Conservation (phyloP, 2,329 filamentous ascomycete genomes). For the Colletotrichum trifolii region DNA sequence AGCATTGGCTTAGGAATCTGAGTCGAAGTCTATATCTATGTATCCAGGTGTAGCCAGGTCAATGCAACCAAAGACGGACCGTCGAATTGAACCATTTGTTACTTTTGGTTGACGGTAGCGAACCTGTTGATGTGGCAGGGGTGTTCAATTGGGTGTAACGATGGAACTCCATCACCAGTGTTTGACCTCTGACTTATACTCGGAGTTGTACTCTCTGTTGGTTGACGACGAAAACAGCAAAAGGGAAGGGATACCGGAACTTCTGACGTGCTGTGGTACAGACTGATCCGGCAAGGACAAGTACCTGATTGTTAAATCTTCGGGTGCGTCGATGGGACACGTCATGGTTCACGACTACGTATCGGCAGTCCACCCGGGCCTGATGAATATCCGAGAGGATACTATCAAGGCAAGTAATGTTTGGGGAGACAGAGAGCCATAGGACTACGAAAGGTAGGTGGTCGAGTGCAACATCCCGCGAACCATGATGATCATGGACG, state of each 20-base stretch:
- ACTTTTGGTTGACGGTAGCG: too few relatives aligned
- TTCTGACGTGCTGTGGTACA: constrained; percentile 7
- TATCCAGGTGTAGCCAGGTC: too few relatives aligned
- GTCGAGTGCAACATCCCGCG: not conserved
- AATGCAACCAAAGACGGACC: too few relatives aligned
- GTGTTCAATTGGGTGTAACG: too few relatives aligned
- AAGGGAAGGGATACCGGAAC: not conserved
- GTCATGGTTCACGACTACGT: constrained; percentile 5
- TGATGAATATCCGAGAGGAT: not conserved
- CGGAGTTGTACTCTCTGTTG: constrained; percentile 4
- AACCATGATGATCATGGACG: too few relatives aligned
- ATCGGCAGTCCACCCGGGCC: constrained; percentile 13
- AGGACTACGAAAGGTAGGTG: constrained; percentile 34
- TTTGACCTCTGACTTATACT: not conserved
- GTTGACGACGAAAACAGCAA: not conserved
- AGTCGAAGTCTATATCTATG: too few relatives aligned
- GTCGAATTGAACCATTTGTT: too few relatives aligned
- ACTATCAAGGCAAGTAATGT: constrained; percentile 9
- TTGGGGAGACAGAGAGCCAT: constrained; percentile 5
- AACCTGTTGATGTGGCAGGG: too few relatives aligned
- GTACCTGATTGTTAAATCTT: not conserved
- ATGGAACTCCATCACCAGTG: too few relatives aligned
- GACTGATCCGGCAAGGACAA: constrained; percentile 1
- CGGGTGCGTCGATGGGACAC: not conserved
- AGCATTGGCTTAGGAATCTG: too few relatives aligned